These are phyloP conservation scores for Creolimax fragrantissima DNA, from an alignment of 78 protist genomes.

Conservation along the genomic window DNA sequence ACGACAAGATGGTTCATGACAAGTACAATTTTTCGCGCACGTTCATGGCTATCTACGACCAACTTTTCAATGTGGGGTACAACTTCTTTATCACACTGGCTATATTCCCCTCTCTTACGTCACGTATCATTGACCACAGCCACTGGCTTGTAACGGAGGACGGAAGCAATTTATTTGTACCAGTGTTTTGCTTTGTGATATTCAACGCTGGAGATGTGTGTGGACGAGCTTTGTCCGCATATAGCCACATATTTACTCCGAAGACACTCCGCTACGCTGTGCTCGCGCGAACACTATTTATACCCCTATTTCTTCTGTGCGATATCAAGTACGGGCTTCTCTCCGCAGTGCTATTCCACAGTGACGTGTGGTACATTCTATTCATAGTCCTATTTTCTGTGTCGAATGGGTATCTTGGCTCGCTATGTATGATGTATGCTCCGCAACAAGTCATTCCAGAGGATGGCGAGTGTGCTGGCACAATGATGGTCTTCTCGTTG, in stretches of 20 bases:
- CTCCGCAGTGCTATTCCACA: neutral
- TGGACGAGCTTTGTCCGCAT: slow-evolving; percentile 10
- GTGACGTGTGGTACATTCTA: slow-evolving; percentile 3
- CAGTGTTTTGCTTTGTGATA: neutral
- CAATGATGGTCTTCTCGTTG: neutral
- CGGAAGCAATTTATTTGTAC: neutral
- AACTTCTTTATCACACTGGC: slow-evolving; percentile 34
- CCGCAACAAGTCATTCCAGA: neutral
- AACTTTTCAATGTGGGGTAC: slow-evolving; percentile 25
- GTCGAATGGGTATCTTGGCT: slow-evolving; percentile 35
- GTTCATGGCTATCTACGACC: neutral
- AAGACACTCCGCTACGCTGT: neutral
- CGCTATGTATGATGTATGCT: slow-evolving; percentile 20
- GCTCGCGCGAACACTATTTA: slow-evolving; percentile 16
- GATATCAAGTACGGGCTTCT: neutral
- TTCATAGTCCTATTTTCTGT: slow-evolving; percentile 12
- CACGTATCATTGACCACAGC: neutral
- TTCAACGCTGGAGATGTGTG: slow-evolving; percentile 40
- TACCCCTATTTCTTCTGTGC: slow-evolving; percentile 40
- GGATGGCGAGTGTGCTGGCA: neutral
- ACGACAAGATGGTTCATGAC: neutral
- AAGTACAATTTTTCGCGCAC: neutral
- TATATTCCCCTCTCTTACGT: slow-evolving; percentile 31
- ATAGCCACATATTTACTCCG: neutral
- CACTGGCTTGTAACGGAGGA: neutral